phyloP scores from a whole-genome alignment of 2,329 filamentous ascomycete species.

The Hysterium pulicare region DNA sequence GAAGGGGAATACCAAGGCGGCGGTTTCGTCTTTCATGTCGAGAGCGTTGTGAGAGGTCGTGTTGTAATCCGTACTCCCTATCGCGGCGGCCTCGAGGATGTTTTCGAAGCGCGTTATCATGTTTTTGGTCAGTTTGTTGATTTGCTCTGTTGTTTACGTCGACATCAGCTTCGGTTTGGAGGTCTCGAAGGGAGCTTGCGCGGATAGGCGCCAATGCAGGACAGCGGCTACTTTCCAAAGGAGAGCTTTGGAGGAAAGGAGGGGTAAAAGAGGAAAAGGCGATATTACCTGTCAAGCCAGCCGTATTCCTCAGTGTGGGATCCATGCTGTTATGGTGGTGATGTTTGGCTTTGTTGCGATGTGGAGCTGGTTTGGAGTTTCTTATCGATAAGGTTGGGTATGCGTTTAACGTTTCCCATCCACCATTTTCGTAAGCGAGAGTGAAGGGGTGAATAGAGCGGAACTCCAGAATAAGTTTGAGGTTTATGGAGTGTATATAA shows the following conservation, averaged over 20 bases:
- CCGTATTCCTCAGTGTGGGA: slow-evolving; percentile 40
- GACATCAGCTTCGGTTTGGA: too few species aligned
- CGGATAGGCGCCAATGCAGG: too few species aligned
- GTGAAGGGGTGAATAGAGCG: too few species aligned
- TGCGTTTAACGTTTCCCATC: too few species aligned
- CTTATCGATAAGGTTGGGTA: too few species aligned
- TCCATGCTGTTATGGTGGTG: slow-evolving; percentile 33
- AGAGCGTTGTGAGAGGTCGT: slow-evolving; percentile 56
- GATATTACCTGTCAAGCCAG: slow-evolving; percentile 39
- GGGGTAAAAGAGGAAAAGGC: not conserved
- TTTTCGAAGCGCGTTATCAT: slow-evolving; percentile 54
- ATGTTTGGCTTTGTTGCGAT: not conserved
- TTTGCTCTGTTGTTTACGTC: slow-evolving; percentile 40
- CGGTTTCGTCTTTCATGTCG: slow-evolving; percentile 57
- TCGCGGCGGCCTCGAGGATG: slow-evolving; percentile 53
- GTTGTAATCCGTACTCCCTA: slow-evolving; percentile 51
- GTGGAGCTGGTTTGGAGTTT: not conserved
- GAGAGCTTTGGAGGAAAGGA: not conserved
- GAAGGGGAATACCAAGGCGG: slow-evolving; percentile 48
- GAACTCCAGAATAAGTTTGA: too few species aligned
- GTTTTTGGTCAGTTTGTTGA: slow-evolving; percentile 38
- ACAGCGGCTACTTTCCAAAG: too few species aligned
- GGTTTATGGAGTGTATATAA: too few species aligned
- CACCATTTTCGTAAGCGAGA: too few species aligned
- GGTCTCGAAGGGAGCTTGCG: too few species aligned